Percentiles rank a stretch among this genome's conserved stretches.
These are phyloP conservation scores for Fragilariopsis cylindrus DNA, from an alignment of 108 stramenopile genomes.

Conservation along the genomic window DNA sequence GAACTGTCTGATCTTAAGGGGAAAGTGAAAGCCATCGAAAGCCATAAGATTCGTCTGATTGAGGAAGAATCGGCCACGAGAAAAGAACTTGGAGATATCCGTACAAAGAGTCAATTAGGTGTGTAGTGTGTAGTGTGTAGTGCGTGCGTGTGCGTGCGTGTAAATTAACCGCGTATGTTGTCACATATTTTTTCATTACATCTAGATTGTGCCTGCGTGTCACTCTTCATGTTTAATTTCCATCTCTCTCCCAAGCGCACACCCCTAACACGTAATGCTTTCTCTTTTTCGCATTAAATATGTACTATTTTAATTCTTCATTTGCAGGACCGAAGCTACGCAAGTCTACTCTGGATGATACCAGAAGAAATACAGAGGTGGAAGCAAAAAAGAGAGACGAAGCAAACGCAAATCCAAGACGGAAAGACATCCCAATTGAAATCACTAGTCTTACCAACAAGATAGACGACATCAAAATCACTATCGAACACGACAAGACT, in stretches of 20 bases:
- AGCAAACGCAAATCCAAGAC: constrained; percentile 56
- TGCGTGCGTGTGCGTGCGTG: too few species aligned
- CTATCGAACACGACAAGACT: constrained; percentile 65
- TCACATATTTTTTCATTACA: too few species aligned
- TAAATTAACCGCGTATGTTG: too few species aligned
- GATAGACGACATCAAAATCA: constrained; percentile 46
- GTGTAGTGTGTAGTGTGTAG: background rate
- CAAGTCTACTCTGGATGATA: constrained; percentile 35
- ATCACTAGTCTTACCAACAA: constrained; percentile 71
- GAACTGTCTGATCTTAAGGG: constrained; percentile 65
- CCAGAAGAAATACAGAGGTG: constrained; percentile 17
- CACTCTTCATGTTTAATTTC: background rate
- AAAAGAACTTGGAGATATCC: constrained; percentile 21
- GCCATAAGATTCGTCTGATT: constrained; percentile 5
- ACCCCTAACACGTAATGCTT: background rate
- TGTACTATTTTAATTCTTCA: background rate
- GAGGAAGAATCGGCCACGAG: constrained; percentile 14
- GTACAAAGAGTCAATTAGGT: background rate
- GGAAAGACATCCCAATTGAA: constrained; percentile 70
- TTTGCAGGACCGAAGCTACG: constrained; percentile 15
- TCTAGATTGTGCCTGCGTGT: too few species aligned
- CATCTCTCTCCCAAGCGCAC: background rate
- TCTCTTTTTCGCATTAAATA: background rate
- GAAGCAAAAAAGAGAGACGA: constrained; percentile 44
- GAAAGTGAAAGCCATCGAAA: constrained; percentile 52